Percentiles rank a stretch among this genome's conserved stretches.
phyloP scores from a whole-genome alignment of 2,329 filamentous ascomycete species.

The Sporothrix luriei region DNA sequence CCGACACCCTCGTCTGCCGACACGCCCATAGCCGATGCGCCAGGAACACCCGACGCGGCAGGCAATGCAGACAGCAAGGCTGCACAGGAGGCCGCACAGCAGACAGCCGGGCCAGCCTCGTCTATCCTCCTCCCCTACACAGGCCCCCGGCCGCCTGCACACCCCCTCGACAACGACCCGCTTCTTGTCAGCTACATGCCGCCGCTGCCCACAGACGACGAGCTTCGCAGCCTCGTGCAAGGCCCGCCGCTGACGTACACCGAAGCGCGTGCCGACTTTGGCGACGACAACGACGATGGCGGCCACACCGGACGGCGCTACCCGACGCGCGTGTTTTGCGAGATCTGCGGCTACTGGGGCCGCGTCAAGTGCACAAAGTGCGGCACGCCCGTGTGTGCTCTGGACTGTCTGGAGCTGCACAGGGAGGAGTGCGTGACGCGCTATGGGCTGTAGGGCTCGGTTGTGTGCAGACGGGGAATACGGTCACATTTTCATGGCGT shows the following conservation, averaged over 20 bases:
- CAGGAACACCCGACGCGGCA: conserved; percentile 8
- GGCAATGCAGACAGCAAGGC: background rate
- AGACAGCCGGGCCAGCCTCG: conserved; percentile 36
- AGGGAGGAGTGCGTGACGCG: conserved; percentile 70
- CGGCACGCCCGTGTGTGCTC: conserved; percentile 73
- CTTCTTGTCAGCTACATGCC: conserved; percentile 63
- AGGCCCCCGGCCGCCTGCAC: conserved; percentile 44
- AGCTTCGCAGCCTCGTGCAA: conserved; percentile 65
- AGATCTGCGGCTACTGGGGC: conserved; percentile 82
- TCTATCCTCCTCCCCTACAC: conserved; percentile 44
- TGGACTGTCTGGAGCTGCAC: conserved; percentile 73
- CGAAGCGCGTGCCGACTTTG: conserved; percentile 49
- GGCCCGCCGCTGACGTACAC: conserved; percentile 68
- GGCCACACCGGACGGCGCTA: conserved; percentile 43
- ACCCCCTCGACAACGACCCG: conserved; percentile 58
- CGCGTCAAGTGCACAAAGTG: conserved; percentile 75
- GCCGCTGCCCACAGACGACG: conserved; percentile 58
- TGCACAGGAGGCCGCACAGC: background rate
- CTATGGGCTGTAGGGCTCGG: conserved; percentile 53
- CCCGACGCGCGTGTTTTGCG: conserved; percentile 69
- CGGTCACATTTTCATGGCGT: background rate
- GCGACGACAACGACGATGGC: background rate
- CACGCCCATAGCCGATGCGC: conserved; percentile 49
- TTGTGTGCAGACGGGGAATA: background rate
- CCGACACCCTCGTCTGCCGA: conserved; percentile 16